Evolutionary conservation across 2,329 filamentous ascomycete genomes (phyloP), one percentile per base, ranked within the genome.

Genomic region (Coniochaeta hoffmannii): DNA sequence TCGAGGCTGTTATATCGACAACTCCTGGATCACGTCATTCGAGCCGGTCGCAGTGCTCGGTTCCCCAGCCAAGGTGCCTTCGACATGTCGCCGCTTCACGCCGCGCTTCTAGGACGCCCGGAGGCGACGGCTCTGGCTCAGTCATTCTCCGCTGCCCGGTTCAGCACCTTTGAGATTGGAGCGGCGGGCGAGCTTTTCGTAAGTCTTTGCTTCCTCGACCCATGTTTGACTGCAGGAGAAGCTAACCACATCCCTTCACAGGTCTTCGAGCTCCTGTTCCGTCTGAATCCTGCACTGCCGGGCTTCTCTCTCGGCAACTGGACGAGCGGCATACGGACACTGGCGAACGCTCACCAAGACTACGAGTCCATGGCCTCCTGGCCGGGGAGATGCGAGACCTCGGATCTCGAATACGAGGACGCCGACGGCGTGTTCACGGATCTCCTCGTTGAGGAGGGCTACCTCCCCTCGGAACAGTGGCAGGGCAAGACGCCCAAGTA

Each of bases 321-420:
- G 78, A 64, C 68, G 55, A 80, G 76, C 57, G 76, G 61, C 0
- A 76, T 81, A n/a, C 67, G 77, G 10, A 64, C 66, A 22, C 68
- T 72, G 55, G 69, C 74, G 4, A 66, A 55, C 0, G 57, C 62
- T 0, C 73, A 78, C 56, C 64, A 68, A 1, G 64, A 71, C 1
- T 80, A 79, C 57, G 31, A 63, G 0, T 64, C 71, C 30, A 67
- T 80, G 62, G 15, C 44, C 0, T 54, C 65, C 4, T 80, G 75
- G 76, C 53, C 3, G 0, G 70, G 73, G 0, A 24, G 36, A 0
- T 22, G 4, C 22, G 76, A 81, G 59, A 79, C 73, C 0, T 67
- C 77, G 0, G 78, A 81, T 51, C 69, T 81, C 15, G 67, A 69
- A 0, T 80, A 80, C 55, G 53, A 56, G 1, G 77, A 80, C 58